These are phyloP conservation scores for Candida sanyaensis DNA, from an alignment of 1,139 yeast genomes.

Conservation along the genomic window DNA sequence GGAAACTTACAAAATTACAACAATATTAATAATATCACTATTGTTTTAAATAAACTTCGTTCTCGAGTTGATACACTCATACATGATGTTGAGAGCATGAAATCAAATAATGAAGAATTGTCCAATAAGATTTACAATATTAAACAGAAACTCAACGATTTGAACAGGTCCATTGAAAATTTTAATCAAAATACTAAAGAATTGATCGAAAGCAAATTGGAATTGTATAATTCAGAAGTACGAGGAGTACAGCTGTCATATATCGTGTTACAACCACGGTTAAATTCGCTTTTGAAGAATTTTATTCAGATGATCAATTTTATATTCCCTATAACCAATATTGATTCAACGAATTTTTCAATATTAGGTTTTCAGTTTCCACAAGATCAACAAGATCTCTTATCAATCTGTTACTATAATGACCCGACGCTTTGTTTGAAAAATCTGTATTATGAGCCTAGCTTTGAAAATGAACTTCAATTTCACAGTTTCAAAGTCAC, in stretches of 20 bases:
- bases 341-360: conserved; percentile 24
- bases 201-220: conserved; percentile 26
- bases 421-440: conserved; percentile 9
- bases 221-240: conserved; percentile 29
- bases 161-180: conserved; percentile 20
- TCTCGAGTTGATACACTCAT: conserved; percentile 16
- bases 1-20: conserved; percentile 13
- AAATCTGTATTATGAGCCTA: conserved; percentile 15
- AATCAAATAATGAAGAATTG: conserved; percentile 26
- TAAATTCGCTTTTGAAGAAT: conserved; percentile 20
- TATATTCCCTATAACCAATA: conserved; percentile 29
- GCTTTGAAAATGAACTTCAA: conserved; percentile 10
- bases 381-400: conserved; percentile 28
- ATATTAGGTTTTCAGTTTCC: conserved; percentile 44
- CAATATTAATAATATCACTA: conserved; percentile 16
- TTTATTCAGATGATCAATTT: conserved; percentile 23
- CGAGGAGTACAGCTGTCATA: conserved; percentile 29
- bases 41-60: conserved; percentile 13
- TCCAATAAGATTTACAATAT: conserved; percentile 26
- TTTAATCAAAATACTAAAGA: conserved; percentile 17
- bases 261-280: conserved; percentile 23
- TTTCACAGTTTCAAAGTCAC: conserved; percentile 17
- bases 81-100: conserved; percentile 22
- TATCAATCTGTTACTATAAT: conserved; percentile 33
- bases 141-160: conserved; percentile 26